These are phyloP conservation scores for Crucibulum laeve DNA, from an alignment of 768 basidiomycete species.

Conservation along the genomic window DNA sequence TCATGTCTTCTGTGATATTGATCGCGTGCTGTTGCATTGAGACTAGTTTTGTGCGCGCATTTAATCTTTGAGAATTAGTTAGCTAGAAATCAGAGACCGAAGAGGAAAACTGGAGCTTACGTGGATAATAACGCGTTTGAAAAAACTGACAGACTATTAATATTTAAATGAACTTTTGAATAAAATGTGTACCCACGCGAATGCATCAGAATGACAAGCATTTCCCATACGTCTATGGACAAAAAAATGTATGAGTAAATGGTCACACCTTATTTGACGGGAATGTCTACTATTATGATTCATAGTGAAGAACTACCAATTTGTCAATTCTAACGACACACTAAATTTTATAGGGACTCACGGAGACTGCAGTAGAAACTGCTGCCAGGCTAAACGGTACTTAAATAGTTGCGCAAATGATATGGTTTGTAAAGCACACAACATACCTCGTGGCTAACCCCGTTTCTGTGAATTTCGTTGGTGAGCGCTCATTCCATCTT, in stretches of 20 bases:
- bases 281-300: not conserved
- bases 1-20: no score
- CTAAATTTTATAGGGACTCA: not conserved
- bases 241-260: not conserved
- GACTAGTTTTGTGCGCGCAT: no score
- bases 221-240: not conserved
- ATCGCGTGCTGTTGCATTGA: no score
- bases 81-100: no score
- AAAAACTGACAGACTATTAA: not conserved
- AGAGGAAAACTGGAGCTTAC: not conserved
- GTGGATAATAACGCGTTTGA: not conserved
- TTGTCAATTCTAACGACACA: not conserved
- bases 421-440: not conserved
- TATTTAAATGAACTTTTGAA: not conserved
- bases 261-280: not conserved
- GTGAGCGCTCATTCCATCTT: not conserved
- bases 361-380: not conserved
- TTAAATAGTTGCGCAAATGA: not conserved
- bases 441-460: not conserved
- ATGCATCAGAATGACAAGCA: not conserved
- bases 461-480: not conserved
- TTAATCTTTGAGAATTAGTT: no score
- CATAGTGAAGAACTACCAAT: not conserved
- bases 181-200: not conserved
- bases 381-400: not conserved